Evolutionary conservation across 805 yeast species (phyloP), one percentile per base, ranked within the genome.

Genomic region (Brettanomyces anomalus): DNA sequence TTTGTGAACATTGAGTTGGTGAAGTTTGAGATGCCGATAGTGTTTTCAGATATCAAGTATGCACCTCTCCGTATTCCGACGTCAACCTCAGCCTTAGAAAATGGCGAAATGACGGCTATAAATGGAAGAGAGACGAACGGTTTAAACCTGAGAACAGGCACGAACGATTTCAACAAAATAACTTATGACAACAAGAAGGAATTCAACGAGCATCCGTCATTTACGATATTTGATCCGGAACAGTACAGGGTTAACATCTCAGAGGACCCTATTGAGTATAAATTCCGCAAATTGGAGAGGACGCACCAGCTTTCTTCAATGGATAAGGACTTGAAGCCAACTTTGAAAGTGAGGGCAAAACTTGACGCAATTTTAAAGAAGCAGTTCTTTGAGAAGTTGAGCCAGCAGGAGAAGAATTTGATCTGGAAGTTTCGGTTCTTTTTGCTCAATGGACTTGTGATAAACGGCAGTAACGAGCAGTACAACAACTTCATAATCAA

Each of bases 371-470:
- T 89, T 4, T 66, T 90, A 41, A 68, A 69, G 19, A 85, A 81
- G 54, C 89, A 96, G 3, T 88, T 96, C 4, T 90, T 86, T 36
- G 85, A 85, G 42, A 84, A 79, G 50, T 67, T 93, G 38, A 74
- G 81, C 5, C 89, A 84, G 41, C 79, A 81, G 55, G 96, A 90
- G 51, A 86, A 84, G 65, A 86, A 87, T 49, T 62, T 87, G 54
- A 72, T 90, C 8, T 90, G 97, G 97, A 85, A 84, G 60, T 90
- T 83, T 61, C 66, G 97, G 42, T 93, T 85, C 62, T 89, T 80
- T 60, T 63, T 85, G 16, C 67, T 84, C n/a, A 73, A 79, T 42
- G 79, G 79, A 51, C 49, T 62, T 28, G 54, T 64, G 6, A 40
- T 58, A 21, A 60, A 59, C 43, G 57, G 58, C 16, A 64, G 60